These are phyloP conservation scores for Ceratonia siliqua DNA, from an alignment of 306 rosid species.

Conservation along the genomic window DNA sequence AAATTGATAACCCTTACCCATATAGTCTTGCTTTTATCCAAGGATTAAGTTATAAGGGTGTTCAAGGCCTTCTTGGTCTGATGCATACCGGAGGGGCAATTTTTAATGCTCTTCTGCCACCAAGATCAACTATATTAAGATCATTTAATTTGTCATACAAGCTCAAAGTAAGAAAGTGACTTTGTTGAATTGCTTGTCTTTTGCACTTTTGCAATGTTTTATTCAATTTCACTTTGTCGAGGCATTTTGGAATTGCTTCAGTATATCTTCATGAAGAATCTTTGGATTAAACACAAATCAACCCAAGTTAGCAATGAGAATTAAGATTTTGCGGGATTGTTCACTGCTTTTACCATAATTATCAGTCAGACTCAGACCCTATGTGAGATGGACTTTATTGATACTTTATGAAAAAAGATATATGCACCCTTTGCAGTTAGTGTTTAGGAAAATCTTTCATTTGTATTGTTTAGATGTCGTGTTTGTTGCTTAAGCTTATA, in stretches of 20 bases:
- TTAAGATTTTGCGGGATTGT: neutral
- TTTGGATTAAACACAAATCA: neutral
- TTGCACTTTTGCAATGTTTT: neutral
- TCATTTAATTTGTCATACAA: constrained; percentile 61
- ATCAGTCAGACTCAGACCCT: neutral
- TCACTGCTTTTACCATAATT: neutral
- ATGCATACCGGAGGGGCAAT: constrained; percentile 61
- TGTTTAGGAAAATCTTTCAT: constrained; percentile 27
- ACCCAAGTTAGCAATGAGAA: neutral
- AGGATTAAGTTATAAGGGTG: constrained; percentile 62
- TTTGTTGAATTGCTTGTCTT: neutral
- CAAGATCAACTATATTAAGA: constrained; percentile 52
- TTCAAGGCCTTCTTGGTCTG: constrained; percentile 75
- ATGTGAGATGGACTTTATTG: neutral
- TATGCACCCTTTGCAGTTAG: neutral
- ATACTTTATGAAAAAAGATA: neutral
- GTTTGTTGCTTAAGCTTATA: neutral
- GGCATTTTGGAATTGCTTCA: constrained; percentile 11
- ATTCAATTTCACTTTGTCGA: neutral
- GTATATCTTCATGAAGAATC: constrained; percentile 17
- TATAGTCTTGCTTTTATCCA: constrained; percentile 33
- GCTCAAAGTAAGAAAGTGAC: constrained; percentile 44
- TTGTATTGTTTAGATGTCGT: neutral
- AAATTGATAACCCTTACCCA: constrained; percentile 29
- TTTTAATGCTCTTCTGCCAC: constrained; percentile 57